Conservation (phyloP, 164 flowering plant genomes). For the Warburgia ugandensis region DNA sequence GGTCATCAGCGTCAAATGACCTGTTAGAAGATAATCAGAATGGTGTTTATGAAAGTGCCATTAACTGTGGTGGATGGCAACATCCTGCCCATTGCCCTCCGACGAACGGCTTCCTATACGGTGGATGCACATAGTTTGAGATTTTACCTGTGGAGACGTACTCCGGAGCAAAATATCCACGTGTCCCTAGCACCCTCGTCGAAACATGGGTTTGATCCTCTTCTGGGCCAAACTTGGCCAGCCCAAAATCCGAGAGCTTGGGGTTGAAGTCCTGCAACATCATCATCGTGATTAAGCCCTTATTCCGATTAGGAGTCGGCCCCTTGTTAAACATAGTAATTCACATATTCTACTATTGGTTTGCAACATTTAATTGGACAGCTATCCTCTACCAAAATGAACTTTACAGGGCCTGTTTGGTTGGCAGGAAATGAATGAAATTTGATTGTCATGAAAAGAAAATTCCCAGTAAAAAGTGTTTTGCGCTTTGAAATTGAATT, state of each 20-base stretch:
- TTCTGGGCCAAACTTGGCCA: conserved; percentile 22
- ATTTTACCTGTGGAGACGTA: conserved; percentile 19
- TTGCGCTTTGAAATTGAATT: too few species aligned
- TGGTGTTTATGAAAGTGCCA: too few species aligned
- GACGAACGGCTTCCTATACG: too few species aligned
- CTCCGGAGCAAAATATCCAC: conserved; percentile 30
- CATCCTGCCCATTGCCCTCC: too few species aligned
- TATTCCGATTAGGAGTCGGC: too few species aligned
- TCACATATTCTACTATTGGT: background rate
- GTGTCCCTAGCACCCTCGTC: conserved; percentile 23
- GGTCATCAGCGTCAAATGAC: conserved; percentile 1
- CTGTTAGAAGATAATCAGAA: too few species aligned
- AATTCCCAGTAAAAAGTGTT: too few species aligned
- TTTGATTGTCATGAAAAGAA: too few species aligned
- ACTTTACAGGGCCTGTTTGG: too few species aligned
- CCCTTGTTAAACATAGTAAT: background rate
- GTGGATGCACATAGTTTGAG: background rate
- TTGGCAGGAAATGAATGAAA: too few species aligned
- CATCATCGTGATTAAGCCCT: background rate
- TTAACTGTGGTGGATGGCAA: too few species aligned
- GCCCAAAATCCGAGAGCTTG: conserved; percentile 28
- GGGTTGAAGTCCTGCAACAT: conserved; percentile 20
- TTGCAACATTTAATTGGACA: background rate
- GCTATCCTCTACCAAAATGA: background rate
- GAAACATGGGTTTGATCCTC: conserved; percentile 13